phyloP scores from a whole-genome alignment of 2,329 filamentous ascomycete species.

The Samsoniella hepiali region DNA sequence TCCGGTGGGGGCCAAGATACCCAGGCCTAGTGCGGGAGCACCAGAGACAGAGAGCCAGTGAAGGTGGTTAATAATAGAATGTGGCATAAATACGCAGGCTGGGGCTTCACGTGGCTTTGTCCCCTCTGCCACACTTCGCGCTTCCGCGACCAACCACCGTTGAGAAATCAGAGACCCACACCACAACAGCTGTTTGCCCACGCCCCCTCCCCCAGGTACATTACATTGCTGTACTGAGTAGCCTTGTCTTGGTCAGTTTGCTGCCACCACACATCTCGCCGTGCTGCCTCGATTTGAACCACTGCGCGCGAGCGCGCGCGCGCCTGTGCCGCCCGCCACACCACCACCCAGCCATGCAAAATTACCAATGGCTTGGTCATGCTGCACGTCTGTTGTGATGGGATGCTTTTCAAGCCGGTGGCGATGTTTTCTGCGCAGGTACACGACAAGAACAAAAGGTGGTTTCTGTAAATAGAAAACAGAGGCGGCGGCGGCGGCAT shows the following conservation, averaged over 20 bases:
- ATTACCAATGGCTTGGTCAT: no score
- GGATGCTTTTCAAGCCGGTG: no score
- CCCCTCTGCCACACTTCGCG: neutral
- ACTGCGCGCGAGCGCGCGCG: no score
- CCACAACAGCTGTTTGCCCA: neutral
- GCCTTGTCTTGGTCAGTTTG: neutral
- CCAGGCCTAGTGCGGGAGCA: neutral
- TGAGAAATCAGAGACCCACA: neutral
- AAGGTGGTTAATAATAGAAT: neutral
- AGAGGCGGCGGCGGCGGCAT: no score
- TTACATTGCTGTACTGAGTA: no score
- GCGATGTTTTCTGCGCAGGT: neutral
- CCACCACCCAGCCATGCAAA: no score
- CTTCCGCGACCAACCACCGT: constrained; percentile 11
- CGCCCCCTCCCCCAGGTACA: neutral
- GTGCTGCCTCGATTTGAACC: constrained; percentile 1
- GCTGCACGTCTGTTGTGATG: no score
- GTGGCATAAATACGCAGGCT: constrained; percentile 11
- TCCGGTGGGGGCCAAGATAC: constrained; percentile 5
- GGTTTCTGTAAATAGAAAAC: no score
- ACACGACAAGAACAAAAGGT: neutral
- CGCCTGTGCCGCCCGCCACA: no score
- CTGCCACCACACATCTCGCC: neutral
- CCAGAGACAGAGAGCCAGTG: neutral
- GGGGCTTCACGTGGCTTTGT: constrained; percentile 4